These are phyloP conservation scores for Fusarium caatingaense DNA, from an alignment of 2,329 filamentous ascomycete genomes.

Conservation along the genomic window DNA sequence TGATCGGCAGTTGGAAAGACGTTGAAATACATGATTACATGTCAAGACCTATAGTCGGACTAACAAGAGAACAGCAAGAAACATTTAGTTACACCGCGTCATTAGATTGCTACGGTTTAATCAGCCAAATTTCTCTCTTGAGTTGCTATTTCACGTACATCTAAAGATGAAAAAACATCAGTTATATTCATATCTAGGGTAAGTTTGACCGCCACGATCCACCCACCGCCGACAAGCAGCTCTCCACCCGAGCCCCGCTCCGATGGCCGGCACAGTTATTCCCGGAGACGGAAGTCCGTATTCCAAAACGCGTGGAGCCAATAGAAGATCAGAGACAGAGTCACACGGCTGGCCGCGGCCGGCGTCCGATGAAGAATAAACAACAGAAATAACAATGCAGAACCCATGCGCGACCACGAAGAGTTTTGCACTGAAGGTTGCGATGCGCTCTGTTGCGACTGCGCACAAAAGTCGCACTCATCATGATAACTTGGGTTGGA, in stretches of 20 bases:
- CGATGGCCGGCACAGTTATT: slow-evolving; percentile 36
- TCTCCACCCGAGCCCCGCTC: slow-evolving; percentile 23
- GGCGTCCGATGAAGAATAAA: slow-evolving; percentile 18
- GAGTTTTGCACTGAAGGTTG: not conserved
- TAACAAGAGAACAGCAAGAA: not conserved
- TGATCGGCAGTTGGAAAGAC: not conserved
- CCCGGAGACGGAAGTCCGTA: slow-evolving; percentile 29
- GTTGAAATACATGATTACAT: not conserved
- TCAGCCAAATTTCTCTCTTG: not conserved
- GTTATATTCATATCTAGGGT: slow-evolving; percentile 20
- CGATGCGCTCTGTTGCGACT: not conserved
- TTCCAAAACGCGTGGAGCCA: slow-evolving; percentile 14
- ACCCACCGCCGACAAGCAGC: slow-evolving; percentile 19
- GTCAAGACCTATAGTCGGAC: not conserved
- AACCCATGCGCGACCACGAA: not conserved
- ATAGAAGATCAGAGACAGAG: slow-evolving; percentile 13
- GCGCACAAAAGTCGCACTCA: not conserved
- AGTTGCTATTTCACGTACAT: not conserved
- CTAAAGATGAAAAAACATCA: not conserved
- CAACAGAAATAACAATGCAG: slow-evolving; percentile 20
- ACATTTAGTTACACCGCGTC: not conserved
- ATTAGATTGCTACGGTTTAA: not conserved
- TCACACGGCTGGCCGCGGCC: slow-evolving; percentile 33
- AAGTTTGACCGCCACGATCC: slow-evolving; percentile 1
- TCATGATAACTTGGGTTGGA: not conserved